Evolutionary conservation across 768 basidiomycete genomes (phyloP), one percentile per base, ranked within the genome.

Genomic region (Termitomyces eurrhizus): DNA sequence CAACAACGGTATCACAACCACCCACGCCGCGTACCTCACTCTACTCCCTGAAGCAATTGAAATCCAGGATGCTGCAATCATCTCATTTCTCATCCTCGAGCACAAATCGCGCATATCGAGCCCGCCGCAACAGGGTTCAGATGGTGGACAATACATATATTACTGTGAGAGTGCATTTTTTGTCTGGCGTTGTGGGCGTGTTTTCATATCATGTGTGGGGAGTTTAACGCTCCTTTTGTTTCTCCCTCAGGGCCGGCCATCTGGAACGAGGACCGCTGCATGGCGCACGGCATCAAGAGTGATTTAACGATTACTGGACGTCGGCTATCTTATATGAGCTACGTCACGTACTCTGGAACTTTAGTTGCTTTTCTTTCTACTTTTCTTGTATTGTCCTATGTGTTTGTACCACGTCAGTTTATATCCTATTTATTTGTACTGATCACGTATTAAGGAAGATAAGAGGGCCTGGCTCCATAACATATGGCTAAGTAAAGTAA

Each of bases 11-110:
- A 16, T 13, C 4, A 52, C 64, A 5, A 62, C 12, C 8, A 62
- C 64, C 1, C 48, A 62, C 35, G 54, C 60, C 29, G 69, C 68
- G 16, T 65, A 57, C 52, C 63, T 71, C 2, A 68, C 68, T 9
- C 57, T 71, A 8, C 60, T 68, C 39, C 67, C 66, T 7, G 64
- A 64, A 35, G 69, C 67, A 7, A 53, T 65, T 24, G 65, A 62
- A 29, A 69, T 70, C 21, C 70, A 69, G 45, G 70, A 71, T 46
- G 39, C 46, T 2, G 64, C 63, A 3, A 58, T 71, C n/a, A 58
- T 66, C 11, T 68, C 70, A 7, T 68, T 71, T 32, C 59, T 71
- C 37, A 63, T 70, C 35, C 60, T 70, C 3, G 69, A 71, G 55
- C 65, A 67, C 29, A 70, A 69, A 50, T 62, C 63, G 16, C 65